Evolutionary conservation across 495 filamentous ascomycete genomes (phyloP).

Genomic region (Penicillium coffeae): DNA sequence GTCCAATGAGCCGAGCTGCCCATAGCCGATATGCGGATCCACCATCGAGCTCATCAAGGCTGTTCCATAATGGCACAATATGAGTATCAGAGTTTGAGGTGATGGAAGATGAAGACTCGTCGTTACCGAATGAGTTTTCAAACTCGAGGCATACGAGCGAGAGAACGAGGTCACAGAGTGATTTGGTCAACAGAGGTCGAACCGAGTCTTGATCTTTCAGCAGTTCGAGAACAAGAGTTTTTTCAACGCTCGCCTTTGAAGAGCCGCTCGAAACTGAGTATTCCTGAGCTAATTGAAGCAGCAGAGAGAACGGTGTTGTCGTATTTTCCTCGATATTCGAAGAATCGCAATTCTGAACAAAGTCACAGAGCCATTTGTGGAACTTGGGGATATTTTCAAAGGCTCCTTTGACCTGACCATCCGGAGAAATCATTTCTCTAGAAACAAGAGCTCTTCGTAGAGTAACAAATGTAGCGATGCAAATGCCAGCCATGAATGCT

Average conservation of each 20-base stretch:
- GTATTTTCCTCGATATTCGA: constrained; percentile 42
- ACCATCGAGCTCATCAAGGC: constrained; percentile 56
- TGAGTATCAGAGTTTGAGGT: constrained; percentile 56
- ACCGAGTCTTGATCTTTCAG: constrained; percentile 64
- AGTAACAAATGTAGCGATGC: constrained; percentile 70
- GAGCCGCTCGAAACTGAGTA: constrained; percentile 58
- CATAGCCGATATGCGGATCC: constrained; percentile 72
- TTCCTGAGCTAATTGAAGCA: constrained; percentile 59
- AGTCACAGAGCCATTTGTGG: constrained; percentile 65
- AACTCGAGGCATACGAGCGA: constrained; percentile 72
- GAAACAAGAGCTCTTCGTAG: constrained; percentile 67
- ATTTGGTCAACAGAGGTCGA: constrained; percentile 60
- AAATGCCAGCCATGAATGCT: constrained; percentile 73
- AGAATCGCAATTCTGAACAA: constrained; percentile 54
- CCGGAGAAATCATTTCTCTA: constrained; percentile 68
- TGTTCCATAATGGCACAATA: constrained; percentile 67
- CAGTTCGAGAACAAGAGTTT: constrained; percentile 67
- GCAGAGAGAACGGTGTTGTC: constrained; percentile 54
- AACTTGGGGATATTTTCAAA: constrained; percentile 64
- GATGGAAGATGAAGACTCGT: constrained; percentile 53
- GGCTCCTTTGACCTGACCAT: constrained; percentile 67
- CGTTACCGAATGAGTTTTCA: constrained; percentile 48
- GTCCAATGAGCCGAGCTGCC: constrained; percentile 79
- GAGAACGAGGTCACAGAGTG: constrained; percentile 66
- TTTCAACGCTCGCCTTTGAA: constrained; percentile 59